Evolutionary conservation across 2,329 filamentous ascomycete species (phyloP), one percentile per base, ranked within the genome.

Genomic region (Botrytis medusae): DNA sequence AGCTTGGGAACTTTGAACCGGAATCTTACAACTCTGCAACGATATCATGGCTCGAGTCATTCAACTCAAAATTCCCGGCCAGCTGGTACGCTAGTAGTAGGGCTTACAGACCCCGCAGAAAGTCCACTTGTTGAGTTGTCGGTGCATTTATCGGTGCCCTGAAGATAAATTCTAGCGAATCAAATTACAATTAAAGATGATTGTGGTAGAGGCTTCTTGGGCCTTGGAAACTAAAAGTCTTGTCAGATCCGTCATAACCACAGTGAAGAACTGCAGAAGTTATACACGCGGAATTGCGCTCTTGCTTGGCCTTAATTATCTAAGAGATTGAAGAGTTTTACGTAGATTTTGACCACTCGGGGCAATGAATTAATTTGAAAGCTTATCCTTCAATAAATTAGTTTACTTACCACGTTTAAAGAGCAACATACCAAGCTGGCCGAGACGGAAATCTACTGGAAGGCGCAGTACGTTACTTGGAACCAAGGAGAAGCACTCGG

Each of bases 61-160:
- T n/a, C 32, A 34, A 63, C 20, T 10, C 34, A 48, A 29, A n/a
- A 32, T 34, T 34, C 18, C 62, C 63, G 16, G 29, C 29, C 29
- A 6, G 20, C 22, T 65, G 44, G 44, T 48, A 65, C 20, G 22
- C 63, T 65, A 48, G 29, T 34, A 48, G 29, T 34, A 65, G 44
- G 63, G 42, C 63, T 65, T 65, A 34, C 6, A 48, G 25, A 48
- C 37, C 44, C 44, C 29, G 20, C 29, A 34, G 32, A 34, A 32
- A 14, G 18, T 46, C 42, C 29, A 48, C 37, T 65, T 48, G 63
- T 44, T 65, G 63, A 32, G 63, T 32, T 65, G 42, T 65, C 63
- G 29, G 46, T 65, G 42, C 63, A 65, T 65, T 34, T n/a, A 44
- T 34, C 42, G 29, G 32, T 44, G 14, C n/a, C 51, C 25, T 54